These are phyloP conservation scores for Solanum peruvianum DNA, from an alignment of 257 asterid genomes.

Conservation along the genomic window DNA sequence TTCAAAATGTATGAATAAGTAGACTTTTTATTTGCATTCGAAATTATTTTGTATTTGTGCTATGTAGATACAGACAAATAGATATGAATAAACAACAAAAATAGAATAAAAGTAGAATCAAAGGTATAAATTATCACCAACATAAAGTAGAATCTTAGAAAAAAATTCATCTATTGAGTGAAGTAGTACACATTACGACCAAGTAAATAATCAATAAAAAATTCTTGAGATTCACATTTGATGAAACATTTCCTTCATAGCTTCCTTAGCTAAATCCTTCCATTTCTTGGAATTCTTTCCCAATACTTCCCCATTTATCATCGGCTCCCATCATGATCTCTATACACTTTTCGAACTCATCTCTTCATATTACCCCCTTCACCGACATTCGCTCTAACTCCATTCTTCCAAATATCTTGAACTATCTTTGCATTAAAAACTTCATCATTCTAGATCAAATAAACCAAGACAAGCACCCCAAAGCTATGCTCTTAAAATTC, in stretches of 20 bases:
- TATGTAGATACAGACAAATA: too few species aligned
- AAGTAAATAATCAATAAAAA: too few species aligned
- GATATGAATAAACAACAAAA: too few species aligned
- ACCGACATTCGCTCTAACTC: not conserved
- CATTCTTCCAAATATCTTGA: not conserved
- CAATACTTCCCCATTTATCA: not conserved
- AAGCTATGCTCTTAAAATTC: not conserved
- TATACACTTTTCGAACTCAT: not conserved
- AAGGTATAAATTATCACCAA: too few species aligned
- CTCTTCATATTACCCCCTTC: not conserved
- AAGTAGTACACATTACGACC: too few species aligned
- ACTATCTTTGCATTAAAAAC: not conserved
- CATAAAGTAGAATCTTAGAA: too few species aligned
- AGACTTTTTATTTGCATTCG: not conserved
- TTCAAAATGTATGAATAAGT: too few species aligned
- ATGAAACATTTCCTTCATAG: not conserved
- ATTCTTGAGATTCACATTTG: not conserved
- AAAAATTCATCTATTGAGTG: too few species aligned
- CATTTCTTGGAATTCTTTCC: not conserved
- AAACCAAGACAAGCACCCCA: not conserved
- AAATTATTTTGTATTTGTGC: not conserved
- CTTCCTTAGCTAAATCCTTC: not conserved
- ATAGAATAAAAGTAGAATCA: too few species aligned
- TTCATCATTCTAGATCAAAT: not conserved
- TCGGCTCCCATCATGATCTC: not conserved